These are phyloP conservation scores for Dunaliella primolecta DNA, from an alignment of 139 green algal genomes.

Conservation along the genomic window DNA sequence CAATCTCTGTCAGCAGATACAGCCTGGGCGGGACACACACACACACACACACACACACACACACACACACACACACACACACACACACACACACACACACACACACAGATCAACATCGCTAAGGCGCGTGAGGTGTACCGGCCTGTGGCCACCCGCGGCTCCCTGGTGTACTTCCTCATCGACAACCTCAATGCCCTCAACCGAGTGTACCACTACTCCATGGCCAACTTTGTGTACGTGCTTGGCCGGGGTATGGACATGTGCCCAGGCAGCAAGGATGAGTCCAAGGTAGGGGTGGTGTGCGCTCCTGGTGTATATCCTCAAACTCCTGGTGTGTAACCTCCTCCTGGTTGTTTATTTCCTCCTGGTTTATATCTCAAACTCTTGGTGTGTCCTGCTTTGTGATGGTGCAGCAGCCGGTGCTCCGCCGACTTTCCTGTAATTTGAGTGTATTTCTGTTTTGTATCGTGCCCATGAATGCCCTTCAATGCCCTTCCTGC, in stretches of 20 bases:
- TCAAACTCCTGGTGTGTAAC: too few species aligned
- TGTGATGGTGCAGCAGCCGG: too few species aligned
- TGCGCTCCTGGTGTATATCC: too few species aligned
- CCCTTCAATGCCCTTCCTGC: too few species aligned
- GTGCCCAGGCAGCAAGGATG: conserved; percentile 57
- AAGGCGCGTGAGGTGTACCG: conserved; percentile 78
- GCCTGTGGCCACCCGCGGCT: conserved; percentile 75
- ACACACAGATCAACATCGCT: conserved; percentile 69
- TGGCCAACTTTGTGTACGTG: conserved; percentile 87
- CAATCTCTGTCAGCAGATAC: too few species aligned
- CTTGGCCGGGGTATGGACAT: conserved; percentile 82
- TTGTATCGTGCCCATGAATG: too few species aligned
- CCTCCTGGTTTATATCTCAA: conserved; percentile 5
- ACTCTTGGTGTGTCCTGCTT: too few species aligned
- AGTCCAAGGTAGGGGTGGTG: conserved; percentile 37
- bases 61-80: not conserved
- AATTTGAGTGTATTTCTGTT: too few species aligned
- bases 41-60: too few species aligned
- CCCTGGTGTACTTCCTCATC: conserved; percentile 88
- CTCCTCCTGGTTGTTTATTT: not conserved
- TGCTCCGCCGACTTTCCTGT: too few species aligned
- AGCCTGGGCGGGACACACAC: too few species aligned
- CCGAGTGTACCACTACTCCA: conserved; percentile 90
- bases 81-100: not conserved
- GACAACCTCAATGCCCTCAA: conserved; percentile 83